phyloP scores from a whole-genome alignment of 257 asterid species.

The Solanum microdontum region DNA sequence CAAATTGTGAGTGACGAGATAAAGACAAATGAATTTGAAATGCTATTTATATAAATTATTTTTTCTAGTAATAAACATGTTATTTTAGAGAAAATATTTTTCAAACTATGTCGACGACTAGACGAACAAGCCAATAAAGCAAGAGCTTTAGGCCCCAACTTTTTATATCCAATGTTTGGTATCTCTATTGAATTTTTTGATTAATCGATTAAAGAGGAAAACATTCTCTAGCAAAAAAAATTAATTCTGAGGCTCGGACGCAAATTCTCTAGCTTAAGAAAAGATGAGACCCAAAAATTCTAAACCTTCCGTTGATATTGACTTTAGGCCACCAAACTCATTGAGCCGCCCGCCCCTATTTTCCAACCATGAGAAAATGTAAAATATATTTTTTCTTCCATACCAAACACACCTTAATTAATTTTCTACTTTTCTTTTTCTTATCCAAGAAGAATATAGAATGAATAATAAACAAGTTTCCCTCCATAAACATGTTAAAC shows the following conservation, averaged over 20 bases:
- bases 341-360: background rate
- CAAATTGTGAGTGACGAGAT: background rate
- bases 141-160: background rate
- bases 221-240: fast-evolving
- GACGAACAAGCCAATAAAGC: background rate
- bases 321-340: background rate
- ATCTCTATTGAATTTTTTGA: background rate
- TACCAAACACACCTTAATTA: background rate
- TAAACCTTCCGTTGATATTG: background rate
- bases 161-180: background rate
- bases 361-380: background rate
- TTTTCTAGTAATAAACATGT: background rate
- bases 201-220: background rate
- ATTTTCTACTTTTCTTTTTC: background rate
- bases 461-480: slow-evolving; percentile 1
- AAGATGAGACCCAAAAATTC: background rate
- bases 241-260: fast-evolving
- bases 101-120: background rate
- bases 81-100: background rate
- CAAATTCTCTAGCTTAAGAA: background rate
- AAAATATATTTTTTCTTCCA: background rate
- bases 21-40: background rate
- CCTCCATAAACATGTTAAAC: slow-evolving; percentile 8
- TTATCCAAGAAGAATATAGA: background rate
- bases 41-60: background rate